Conservation (phyloP, 1,284 basidiomycete species). For the Rhodotorula sp. region DNA sequence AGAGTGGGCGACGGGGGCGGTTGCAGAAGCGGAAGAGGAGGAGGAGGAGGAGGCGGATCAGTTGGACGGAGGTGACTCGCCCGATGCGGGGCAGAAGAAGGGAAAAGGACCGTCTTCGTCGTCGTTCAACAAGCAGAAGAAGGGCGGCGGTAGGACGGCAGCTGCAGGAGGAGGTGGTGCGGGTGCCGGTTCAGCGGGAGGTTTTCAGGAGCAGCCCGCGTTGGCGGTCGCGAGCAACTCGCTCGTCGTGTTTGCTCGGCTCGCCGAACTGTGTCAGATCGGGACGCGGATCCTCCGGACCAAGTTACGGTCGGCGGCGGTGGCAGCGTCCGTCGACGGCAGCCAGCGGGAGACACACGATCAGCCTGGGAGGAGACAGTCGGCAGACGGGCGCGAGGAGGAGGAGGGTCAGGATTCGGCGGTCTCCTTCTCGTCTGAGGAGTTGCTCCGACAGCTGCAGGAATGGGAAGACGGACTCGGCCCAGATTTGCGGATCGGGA, state of each 20-base stretch:
- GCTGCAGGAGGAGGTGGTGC: background rate
- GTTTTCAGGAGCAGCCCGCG: background rate
- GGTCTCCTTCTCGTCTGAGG: background rate
- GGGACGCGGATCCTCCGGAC: slow-evolving; percentile 22
- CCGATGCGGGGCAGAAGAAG: too few species aligned
- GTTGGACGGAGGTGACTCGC: background rate
- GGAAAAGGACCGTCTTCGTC: background rate
- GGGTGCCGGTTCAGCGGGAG: background rate
- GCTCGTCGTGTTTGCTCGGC: slow-evolving; percentile 22
- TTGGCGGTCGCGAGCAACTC: slow-evolving; percentile 26
- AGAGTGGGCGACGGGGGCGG: slow-evolving; percentile 7
- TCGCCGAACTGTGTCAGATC: slow-evolving; percentile 31
- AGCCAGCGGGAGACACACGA: too few species aligned
- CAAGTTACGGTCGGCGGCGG: slow-evolving; percentile 13
- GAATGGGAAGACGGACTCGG: slow-evolving; percentile 25
- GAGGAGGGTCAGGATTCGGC: too few species aligned
- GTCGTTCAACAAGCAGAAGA: background rate
- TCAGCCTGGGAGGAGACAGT: too few species aligned
- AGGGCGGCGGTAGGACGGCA: background rate
- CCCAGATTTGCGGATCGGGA: slow-evolving; percentile 21
- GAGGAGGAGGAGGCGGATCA: background rate
- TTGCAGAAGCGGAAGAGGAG: background rate
- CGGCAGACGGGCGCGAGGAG: too few species aligned
- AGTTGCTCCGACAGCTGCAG: slow-evolving; percentile 9
- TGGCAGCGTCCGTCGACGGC: too few species aligned